Base-by-base conservation (phyloP, 768 basidiomycete genomes). In the Suillus americanus region DNA sequence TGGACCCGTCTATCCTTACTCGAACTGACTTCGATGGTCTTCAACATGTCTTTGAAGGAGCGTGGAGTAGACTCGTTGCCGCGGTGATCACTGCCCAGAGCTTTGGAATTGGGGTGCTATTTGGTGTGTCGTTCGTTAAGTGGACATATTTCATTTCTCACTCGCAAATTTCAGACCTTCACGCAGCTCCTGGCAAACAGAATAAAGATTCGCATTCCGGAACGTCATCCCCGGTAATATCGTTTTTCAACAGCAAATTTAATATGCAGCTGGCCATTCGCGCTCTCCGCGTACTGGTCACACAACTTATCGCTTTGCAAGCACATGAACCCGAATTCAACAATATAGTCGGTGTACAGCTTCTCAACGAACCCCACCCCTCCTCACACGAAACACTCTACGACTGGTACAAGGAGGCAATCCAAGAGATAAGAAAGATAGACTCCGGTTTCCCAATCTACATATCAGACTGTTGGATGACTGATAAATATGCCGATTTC, bases 131-230 rank as follows among this genome's bases (percentile, higher is more conserved):
- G 62, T 25, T 41, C 23, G 3, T 46, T 46, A 33, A 62, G 61
- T 56, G 30, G n/a, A n/a, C 8, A 7, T 50, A 28, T 41, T 59
- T 50, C 12, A 40, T 48, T 80, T 61, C 35, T 68, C 25, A 66
- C 69, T 74, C 38, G 67, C 53, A 45, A 45, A 5, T 67, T 60
- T 46, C 79, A 90, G 90, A 91, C 74, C 80, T 92, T 4, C 90
- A 91, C 66, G 85, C 89, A 23, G 90, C 88, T 1, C 88, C 89
- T 1, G 90, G 90, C 10, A 90, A 89, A 70, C 91, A 92, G 69
- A 92, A 91, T 68, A 73, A 78, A 33, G 89, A 89, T 72, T 72
- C 87, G 1, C 90, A 92, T 68, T 81, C 85, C 7, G 90, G 90
- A 6, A 85, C 86, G 2, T 88, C 85, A 20, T 79, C 81, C 18